phyloP scores from a whole-genome alignment of 2,329 filamentous ascomycete species.

The Cladosporium sp. region DNA sequence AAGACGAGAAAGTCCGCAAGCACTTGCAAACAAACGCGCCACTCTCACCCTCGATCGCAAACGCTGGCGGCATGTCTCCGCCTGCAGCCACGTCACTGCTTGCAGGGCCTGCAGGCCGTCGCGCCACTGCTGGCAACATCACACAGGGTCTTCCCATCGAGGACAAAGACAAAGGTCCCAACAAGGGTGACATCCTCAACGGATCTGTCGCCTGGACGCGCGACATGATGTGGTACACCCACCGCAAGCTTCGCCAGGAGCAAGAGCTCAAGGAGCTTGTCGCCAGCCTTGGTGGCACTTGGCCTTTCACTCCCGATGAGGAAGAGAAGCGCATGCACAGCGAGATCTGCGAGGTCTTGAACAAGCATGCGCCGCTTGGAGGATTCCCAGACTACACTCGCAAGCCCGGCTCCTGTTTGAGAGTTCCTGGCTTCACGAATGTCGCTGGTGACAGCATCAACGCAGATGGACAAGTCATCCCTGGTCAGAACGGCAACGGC shows the following conservation, averaged over 20 bases:
- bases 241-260: slow-evolving; percentile 83
- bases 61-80: slow-evolving; percentile 62
- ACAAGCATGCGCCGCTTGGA: slow-evolving; percentile 70
- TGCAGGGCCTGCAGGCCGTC: slow-evolving; percentile 76
- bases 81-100: slow-evolving; percentile 87
- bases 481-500: slow-evolving; percentile 24
- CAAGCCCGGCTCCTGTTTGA: slow-evolving; percentile 74
- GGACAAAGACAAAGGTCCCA: slow-evolving; percentile 97
- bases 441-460: slow-evolving; percentile 74
- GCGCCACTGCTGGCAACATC: slow-evolving; percentile 73
- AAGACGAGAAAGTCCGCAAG: slow-evolving; percentile 96
- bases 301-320: slow-evolving; percentile 79
- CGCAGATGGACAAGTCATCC: slow-evolving; percentile 49
- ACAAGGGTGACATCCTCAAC: slow-evolving; percentile 98
- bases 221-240: slow-evolving; percentile 95
- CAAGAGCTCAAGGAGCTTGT: slow-evolving; percentile 78
- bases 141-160: slow-evolving; percentile 89
- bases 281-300: slow-evolving; percentile 65
- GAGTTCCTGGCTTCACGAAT: slow-evolving; percentile 91
- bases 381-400: slow-evolving; percentile 72
- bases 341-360: slow-evolving; percentile 80
- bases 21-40: slow-evolving; percentile 89
- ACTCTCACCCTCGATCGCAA: slow-evolving; percentile 71
- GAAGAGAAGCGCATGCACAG: slow-evolving; percentile 95
- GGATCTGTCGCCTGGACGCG: slow-evolving; percentile 95